Evolutionary conservation across 208 protist genomes (phyloP), one percentile per base, ranked within the genome.

Genomic region (Porcisia deanei): DNA sequence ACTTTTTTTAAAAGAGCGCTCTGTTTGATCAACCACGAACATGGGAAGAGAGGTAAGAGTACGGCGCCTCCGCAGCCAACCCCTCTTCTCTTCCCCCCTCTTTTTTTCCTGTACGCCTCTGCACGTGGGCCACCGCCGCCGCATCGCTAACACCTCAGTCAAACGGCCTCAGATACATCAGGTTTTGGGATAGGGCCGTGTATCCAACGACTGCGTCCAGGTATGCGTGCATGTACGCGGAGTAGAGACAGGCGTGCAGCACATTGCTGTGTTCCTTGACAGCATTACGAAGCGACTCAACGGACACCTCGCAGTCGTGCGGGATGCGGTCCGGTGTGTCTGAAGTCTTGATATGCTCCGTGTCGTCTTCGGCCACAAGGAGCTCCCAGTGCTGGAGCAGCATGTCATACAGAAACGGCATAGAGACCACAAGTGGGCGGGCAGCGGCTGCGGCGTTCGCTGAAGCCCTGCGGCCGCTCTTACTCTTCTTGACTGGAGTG

Each of bases 201-300:
- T 96, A 91, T 30, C 88, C 84, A 30, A 93, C 75, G 5, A 74
- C 86, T 8, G 91, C 87, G 68, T 91, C 86, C 34, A 96, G 71
- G 59, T 95, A 86, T 58, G 85, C 82, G 22, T 88, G 88, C 34
- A 95, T 77, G 52, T 79, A 77, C 80, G 91, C 91, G n/a, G 89
- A 54, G 80, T 85, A 92, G 39, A 85, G 68, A 63, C 85, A 90
- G 47, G 79, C 76, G 58, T 82, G 43, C 58, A 82, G 53, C 25
- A 82, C 71, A 25, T 77, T 82, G 37, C 78, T 79, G 54, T 92
- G 72, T 18, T 80, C 78, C 47, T 74, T 68, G 16, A 87, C 39
- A 25, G 85, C 75, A 5, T 81, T 81, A 5, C 73, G 78, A 63
- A 82, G 45, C 18, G 72, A 34, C 37, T 65, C 71, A 1, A 43